A percentile compares a stretch with the other conserved stretches of the same genome.
These are phyloP conservation scores for Epichloe sp. DNA, from an alignment of 2,329 filamentous ascomycete genomes.

Conservation along the genomic window DNA sequence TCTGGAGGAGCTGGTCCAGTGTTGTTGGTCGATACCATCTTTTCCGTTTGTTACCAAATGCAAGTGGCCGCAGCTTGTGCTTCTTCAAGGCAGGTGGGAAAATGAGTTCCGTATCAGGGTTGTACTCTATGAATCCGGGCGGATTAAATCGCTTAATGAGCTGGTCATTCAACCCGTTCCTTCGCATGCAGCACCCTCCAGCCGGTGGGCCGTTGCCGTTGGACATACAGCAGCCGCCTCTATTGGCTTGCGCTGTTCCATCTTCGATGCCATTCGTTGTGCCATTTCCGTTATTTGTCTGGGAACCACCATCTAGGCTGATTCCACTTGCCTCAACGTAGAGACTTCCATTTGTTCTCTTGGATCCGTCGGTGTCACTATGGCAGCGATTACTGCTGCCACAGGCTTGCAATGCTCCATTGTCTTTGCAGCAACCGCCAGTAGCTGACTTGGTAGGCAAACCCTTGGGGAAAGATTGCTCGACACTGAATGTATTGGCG, in stretches of 20 bases:
- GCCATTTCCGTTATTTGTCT: not conserved
- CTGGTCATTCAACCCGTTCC: conserved; percentile 33
- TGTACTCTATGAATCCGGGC: conserved; percentile 88
- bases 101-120: conserved; percentile 86
- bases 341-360: not conserved
- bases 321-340: not conserved
- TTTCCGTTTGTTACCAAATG: conserved; percentile 90
- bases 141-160: conserved; percentile 61
- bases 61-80: conserved; percentile 67
- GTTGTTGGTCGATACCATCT: conserved; percentile 87
- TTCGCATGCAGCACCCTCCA: conserved; percentile 57
- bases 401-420: not conserved
- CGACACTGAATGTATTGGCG: conserved; percentile 71
- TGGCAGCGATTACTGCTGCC: conserved; percentile 28
- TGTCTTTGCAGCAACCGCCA: conserved; percentile 2
- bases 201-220: conserved; percentile 30
- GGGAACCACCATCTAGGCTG: not conserved
- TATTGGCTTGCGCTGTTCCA: conserved; percentile 10
- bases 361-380: conserved; percentile 22
- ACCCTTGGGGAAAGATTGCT: conserved; percentile 23
- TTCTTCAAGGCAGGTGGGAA: conserved; percentile 79
- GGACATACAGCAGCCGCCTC: conserved; percentile 60
- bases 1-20: conserved; percentile 74
- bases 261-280: not conserved
- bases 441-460: not conserved